Base-by-base conservation (phyloP, 495 filamentous ascomycete genomes). In the Aspergillus conjunctus region DNA sequence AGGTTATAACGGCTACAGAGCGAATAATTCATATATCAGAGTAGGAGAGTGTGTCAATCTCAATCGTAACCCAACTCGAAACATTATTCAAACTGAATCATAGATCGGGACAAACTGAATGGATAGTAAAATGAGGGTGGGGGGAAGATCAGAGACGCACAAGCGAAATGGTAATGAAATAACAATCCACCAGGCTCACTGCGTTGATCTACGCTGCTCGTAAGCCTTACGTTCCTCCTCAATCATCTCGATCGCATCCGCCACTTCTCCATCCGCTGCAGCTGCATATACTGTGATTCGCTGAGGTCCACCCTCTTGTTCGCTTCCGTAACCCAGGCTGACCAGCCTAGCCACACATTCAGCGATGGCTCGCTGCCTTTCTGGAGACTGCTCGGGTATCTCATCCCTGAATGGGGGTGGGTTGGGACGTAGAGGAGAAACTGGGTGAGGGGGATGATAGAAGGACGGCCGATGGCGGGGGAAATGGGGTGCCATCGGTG, bases 201-300 rank as follows among this genome's bases (percentile, higher is more conserved):
- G 50, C 31, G 62, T 21, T 9, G 54, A 59, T 51, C 58, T 46
- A 17, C 67, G 68, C 31, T 76, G 64, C 31, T 72, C 73, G 69
- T 82, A 85, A 2, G 71, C 79, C 63, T 73, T 73, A 39, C 76
- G 74, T 61, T 85, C 83, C 41, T 85, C 82, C 51, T 84, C 81
- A 67, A 85, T 81, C 73, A 85, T 80, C 34, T 83, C 83, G 64
- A 85, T 79, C 15, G 83, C 83, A 61, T 80, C 76, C 11, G 60
- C 52, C 21, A 85, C 62, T 21, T 68, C 75, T 18, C 80, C 79
- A 17, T 79, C 74, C 10, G 76, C 74, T 45, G 81, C 80, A 31
- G 79, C 78, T 0, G 83, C 81, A 71, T 82, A 85, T 8, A 85
- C 71, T 21, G 69, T 71, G 63, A 85, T 68, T 43, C 83, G 73